Base-by-base conservation (phyloP, 768 basidiomycete species). In the Boletus subparvulus region DNA sequence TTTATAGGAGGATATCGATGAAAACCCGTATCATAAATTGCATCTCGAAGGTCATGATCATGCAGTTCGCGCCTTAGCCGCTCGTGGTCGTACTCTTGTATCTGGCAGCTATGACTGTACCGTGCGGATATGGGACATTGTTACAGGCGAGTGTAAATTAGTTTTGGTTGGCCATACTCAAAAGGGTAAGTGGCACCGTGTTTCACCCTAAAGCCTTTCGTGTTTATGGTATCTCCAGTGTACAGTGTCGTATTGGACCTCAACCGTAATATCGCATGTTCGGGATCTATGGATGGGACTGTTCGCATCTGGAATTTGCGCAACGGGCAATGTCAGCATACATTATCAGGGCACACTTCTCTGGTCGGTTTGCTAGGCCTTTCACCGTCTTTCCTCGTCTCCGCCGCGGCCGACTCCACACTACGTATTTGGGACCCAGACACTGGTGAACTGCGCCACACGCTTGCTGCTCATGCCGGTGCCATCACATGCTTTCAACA, bases 401-500 rank as follows among this genome's bases (percentile, higher is more conserved):
- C 93, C 36, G 97, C 94, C 5, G 96, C 97, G 0, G 96, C 96
- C 19, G 96, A 99, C 70, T 94, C 93, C 21, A 96, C 94, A 0
- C 77, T 99, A 9, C 87, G 95, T 9, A 83, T 98, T 41, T 98
- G 96, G 96, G 89, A 98, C 66, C 91, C 94, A 2, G 84, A 87
- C 37, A 84, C 84, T 1, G 92, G 93, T 53, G 85, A 86, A 55
- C 78, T 92, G 32, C 84, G 83, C 39, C 88, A 94, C 62, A 86
- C 88, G 0, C 82, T 99, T 32, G 86, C 88, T 4, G 93, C 92
- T 1, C 96, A 98, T 70, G 90, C 89, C 7, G 96, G 95, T 21
- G 94, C 96, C n/a, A 98, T 99, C 63, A 98, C 97, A 17, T 99
- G 96, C 75, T 98, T 98, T 80, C 94, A 96, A 72, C 94, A 97